Evolutionary conservation across 2,329 filamentous ascomycete genomes (phyloP).

Genomic region (Pseudocercospora fuligena): DNA sequence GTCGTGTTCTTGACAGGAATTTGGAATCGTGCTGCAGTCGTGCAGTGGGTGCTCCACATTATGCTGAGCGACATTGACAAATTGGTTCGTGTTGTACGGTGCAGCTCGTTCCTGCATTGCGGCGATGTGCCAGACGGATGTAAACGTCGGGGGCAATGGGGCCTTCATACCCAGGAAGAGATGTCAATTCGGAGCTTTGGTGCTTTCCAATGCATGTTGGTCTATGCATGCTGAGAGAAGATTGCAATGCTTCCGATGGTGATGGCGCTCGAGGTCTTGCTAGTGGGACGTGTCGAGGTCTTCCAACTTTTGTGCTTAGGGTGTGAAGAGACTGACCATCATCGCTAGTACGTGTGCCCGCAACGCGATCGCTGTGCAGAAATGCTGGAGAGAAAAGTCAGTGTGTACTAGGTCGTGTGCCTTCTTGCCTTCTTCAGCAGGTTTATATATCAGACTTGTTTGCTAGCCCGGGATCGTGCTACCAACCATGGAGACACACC

Average conservation of each 20-base stretch:
- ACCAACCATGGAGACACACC: not conserved
- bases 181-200: not conserved
- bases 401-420: conserved; percentile 10
- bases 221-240: not conserved
- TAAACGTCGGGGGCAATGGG: not conserved
- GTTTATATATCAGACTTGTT: not conserved
- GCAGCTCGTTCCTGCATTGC: conserved; percentile 2
- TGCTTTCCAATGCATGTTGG: not conserved
- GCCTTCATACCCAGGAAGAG: not conserved
- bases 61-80: conserved; percentile 10
- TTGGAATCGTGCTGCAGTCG: not conserved
- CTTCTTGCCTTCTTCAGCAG: conserved; percentile 9
- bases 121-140: not conserved
- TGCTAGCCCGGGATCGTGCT: not conserved
- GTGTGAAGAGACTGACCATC: not conserved
- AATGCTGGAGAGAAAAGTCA: not conserved
- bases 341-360: not conserved
- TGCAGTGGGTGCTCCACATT: not conserved
- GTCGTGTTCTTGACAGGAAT: not conserved
- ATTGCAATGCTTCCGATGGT: not conserved
- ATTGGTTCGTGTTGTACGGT: not conserved
- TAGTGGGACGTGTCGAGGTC: not conserved
- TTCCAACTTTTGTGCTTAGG: not conserved
- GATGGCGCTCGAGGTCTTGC: not conserved
- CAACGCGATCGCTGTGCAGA: not conserved